These are phyloP conservation scores for Xylariales sp. DNA, from an alignment of 2,329 filamentous ascomycete species.

Conservation along the genomic window DNA sequence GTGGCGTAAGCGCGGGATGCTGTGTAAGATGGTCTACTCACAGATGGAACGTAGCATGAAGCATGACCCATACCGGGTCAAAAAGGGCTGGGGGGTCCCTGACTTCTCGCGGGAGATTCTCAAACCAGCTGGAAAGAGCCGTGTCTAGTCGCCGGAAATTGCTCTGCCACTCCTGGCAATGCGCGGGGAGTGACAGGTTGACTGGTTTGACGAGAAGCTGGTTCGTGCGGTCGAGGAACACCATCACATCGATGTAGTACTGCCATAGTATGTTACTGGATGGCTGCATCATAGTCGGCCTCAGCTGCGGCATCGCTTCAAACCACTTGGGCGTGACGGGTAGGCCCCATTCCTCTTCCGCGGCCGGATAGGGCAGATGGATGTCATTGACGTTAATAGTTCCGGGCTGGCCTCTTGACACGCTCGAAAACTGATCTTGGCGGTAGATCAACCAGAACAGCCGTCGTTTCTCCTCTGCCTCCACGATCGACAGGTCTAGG, in stretches of 20 bases:
- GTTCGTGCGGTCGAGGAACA: conserved; percentile 18
- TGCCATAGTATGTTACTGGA: conserved; percentile 13
- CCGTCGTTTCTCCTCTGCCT: conserved; percentile 17
- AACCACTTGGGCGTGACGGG: conserved; percentile 11
- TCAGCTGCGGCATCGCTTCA: conserved; percentile 13
- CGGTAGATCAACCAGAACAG: conserved; percentile 24
- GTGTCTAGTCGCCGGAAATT: conserved; percentile 15
- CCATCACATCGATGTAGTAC: conserved; percentile 18
- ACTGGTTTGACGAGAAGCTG: conserved; percentile 20
- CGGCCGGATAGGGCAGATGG: conserved; percentile 14
- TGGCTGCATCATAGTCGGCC: not conserved
- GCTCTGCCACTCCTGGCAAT: conserved; percentile 16
- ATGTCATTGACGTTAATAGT: conserved; percentile 17
- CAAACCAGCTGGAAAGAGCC: conserved; percentile 14
- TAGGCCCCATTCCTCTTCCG: conserved; percentile 18
- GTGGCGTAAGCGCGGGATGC: not conserved
- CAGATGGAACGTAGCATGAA: conserved; percentile 13
- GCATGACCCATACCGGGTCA: conserved; percentile 18
- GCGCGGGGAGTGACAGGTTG: conserved; percentile 13
- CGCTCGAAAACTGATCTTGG: conserved; percentile 15
- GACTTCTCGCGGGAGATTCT: conserved; percentile 12
- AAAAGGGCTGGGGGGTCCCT: conserved; percentile 5
- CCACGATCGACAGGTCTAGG: conserved; percentile 12
- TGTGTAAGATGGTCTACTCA: not conserved
- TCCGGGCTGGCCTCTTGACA: conserved; percentile 6